Evolutionary conservation across 805 yeast species (phyloP), one percentile per base, ranked within the genome.

Genomic region (Blastobotrys attinorum): DNA sequence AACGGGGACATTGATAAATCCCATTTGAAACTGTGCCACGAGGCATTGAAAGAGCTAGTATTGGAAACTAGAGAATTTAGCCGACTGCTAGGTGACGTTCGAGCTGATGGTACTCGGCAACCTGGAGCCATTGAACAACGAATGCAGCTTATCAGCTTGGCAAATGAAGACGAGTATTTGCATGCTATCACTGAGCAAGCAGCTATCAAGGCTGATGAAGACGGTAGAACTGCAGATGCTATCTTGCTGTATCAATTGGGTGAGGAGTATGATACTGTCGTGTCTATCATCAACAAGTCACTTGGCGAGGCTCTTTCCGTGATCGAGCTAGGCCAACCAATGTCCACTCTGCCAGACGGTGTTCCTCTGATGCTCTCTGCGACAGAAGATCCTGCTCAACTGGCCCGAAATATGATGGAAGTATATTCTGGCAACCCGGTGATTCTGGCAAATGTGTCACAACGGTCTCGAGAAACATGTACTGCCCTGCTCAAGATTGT

Each of bases 101-200:
- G 80, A 47, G 75, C 74, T 39, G 82, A 81, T 53, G 96, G 96
- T 5, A 72, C 76, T 4, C 75, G 90, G 51, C 70, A 74, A 35
- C 86, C 95, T 1, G 97, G 97, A 32, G 75, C 83, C 37, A 76
- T 92, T 52, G 96, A 87, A 65, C 76, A 73, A 50, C 81, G 94
- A 56, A 76, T 84, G 63, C 63, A 71, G 8, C 66, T 90, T 43
- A 68, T 90, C 40, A 69, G 72, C 22, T 67, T 89, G 48, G 64
- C 66, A 4, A 72, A 77, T 51, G 75, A 80, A 47, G 70, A 72
- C 17, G 76, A 75, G 46, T 90, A 76, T 57, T 67, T 84, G 51
- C 72, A 71, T 48, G 75, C 75, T 46, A 87, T 90, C 34, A 81
- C 92, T 3, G 94, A 83, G 58, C 79, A 77, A 47, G 88, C 95